These are phyloP conservation scores for Bolboschoenoplectus hybrid DNA, from an alignment of 202 grass and related monocot genomes.

Conservation along the genomic window DNA sequence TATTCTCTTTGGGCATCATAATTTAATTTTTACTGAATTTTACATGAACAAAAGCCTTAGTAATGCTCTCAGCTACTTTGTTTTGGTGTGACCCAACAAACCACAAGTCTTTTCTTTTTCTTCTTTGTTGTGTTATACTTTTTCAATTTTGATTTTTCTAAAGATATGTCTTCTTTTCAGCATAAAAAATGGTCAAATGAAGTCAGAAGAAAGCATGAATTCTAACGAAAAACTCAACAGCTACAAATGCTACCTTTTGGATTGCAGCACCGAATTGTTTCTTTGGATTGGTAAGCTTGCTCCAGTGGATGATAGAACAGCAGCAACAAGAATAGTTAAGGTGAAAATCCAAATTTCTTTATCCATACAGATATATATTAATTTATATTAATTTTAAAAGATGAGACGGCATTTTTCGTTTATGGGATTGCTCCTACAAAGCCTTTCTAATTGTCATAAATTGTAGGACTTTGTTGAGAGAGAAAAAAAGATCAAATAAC, in stretches of 20 bases:
- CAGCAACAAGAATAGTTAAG: constrained; percentile 62
- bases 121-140: not conserved
- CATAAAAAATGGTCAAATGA: constrained; percentile 66
- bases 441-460: not conserved
- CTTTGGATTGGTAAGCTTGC: constrained; percentile 85
- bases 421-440: not conserved
- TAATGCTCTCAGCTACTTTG: not conserved
- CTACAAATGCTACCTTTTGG: constrained; percentile 89
- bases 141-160: not conserved
- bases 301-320: constrained; percentile 78
- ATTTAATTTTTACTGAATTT: not conserved
- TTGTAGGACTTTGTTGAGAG: constrained; percentile 65
- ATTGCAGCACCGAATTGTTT: constrained; percentile 79
- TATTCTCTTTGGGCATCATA: not conserved
- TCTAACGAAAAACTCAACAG: constrained; percentile 74
- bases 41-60: not conserved
- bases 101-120: not conserved
- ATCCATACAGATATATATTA: not conserved
- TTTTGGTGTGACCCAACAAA: not conserved
- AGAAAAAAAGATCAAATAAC: constrained; percentile 71
- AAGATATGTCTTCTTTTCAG: constrained; percentile 46
- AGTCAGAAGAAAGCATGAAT: constrained; percentile 54
- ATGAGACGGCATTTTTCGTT: not conserved
- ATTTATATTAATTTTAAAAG: not conserved
- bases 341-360: constrained; percentile 36